Evolutionary conservation across 1,139 yeast genomes (phyloP), one percentile per base, ranked within the genome.

Genomic region (Sugiyamaella neomexicana): DNA sequence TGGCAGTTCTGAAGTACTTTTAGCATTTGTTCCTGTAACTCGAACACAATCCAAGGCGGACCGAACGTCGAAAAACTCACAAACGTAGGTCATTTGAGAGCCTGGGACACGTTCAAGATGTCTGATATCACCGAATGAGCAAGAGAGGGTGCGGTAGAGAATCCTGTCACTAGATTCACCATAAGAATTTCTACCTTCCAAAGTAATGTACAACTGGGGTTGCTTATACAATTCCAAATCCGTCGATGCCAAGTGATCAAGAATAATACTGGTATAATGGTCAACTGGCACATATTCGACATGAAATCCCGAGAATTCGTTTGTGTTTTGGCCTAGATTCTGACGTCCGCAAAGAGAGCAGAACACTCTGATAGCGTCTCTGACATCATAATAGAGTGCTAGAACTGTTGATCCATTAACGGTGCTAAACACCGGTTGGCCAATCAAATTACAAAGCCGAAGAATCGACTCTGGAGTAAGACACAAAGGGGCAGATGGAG

Each of bases 41-140:
- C 16, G 16, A 13, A 42, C 20, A 34, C 40, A 36, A 10, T 15
- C 16, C 27, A 43, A 46, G 31, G 75, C 68, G 16, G 69, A 65
- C 37, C 75, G 64, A 34, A 72, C 59, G 54, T 74, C 76, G 55
- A 59, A 71, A 58, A 62, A 74, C n/a, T 68, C 70, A 52, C 76
- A 71, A 29, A 63, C 52, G 45, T 65, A 67, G 29, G 27, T 34
- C 29, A 9, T 17, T 12, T 43, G 44, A 15, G 61, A 56, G 36
- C 53, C 54, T 41, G 55, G 39, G 17, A 44, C 16, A 16, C 17
- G 41, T 15, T 38, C 17, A 17, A 38, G 17, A 7, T 10, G 32
- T 10, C 47, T 15, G 2, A 44, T 17, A 23, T 34, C 39, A 27
- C 47, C 47, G 32, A 44, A 16, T 7, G 47, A 44, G 9, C 12